phyloP scores from a whole-genome alignment of 1,284 basidiomycete species.

The Blastosporella zonata region DNA sequence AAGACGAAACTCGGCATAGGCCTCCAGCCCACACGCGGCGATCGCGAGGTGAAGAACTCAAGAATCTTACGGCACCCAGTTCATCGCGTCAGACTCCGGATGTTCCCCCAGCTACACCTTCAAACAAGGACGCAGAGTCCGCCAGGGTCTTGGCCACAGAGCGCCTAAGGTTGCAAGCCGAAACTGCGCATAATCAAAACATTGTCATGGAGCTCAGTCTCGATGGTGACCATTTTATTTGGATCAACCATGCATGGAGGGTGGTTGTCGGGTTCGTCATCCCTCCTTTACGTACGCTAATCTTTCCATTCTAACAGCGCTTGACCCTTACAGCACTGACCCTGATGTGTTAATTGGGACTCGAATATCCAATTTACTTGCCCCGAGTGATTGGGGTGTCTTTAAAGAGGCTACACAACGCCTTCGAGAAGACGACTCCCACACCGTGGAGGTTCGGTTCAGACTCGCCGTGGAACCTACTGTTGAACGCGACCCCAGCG shows the following conservation, averaged over 20 bases:
- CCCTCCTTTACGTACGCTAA: conserved; percentile 12
- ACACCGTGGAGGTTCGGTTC: conserved; percentile 92
- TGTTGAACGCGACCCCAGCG: conserved; percentile 49
- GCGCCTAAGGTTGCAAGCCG: conserved; percentile 80
- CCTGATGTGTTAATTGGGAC: conserved; percentile 79
- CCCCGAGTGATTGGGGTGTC: conserved; percentile 80
- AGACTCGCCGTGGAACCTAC: conserved; percentile 73
- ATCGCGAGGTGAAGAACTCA: conserved; percentile 56
- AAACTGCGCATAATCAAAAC: conserved; percentile 91
- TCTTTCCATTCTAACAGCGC: conserved; percentile 4
- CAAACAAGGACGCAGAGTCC: conserved; percentile 63
- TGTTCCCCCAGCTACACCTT: conserved; percentile 30
- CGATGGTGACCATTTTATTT: conserved; percentile 89
- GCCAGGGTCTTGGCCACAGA: conserved; percentile 80
- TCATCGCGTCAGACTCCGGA: conserved; percentile 34
- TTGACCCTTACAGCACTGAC: conserved; percentile 61
- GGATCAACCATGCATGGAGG: conserved; percentile 94
- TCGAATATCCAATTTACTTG: conserved; percentile 81
- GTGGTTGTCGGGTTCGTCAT: conserved; percentile 85
- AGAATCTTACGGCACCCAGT: conserved; percentile 38
- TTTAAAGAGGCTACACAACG: conserved; percentile 88
- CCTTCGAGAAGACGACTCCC: conserved; percentile 88
- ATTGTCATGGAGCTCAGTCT: conserved; percentile 94
- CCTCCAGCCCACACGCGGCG: conserved; percentile 50
- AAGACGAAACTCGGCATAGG: conserved; percentile 56